A percentile compares a stretch with the other conserved stretches of the same genome.
Evolutionary conservation across 2,329 filamentous ascomycete genomes (phyloP).

Genomic region (Hymenoscyphus occultus): DNA sequence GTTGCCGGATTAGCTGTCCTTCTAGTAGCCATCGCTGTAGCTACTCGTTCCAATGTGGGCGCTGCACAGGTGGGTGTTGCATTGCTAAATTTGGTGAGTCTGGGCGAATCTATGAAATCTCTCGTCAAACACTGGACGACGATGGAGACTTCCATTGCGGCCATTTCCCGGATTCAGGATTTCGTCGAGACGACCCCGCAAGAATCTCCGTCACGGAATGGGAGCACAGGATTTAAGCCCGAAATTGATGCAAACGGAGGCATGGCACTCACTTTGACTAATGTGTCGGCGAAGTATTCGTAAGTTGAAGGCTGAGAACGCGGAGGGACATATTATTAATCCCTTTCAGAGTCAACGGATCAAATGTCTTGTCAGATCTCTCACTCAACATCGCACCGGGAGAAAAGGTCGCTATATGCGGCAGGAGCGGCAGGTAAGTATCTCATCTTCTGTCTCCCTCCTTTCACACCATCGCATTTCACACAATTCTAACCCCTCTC

Average conservation of each 20-base stretch:
- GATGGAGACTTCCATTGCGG: constrained; percentile 4
- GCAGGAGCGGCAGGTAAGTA: constrained; percentile 2
- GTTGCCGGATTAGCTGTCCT: neutral
- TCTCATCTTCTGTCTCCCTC: neutral
- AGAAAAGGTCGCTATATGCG: constrained; percentile 7
- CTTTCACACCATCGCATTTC: neutral
- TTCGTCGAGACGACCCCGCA: constrained; percentile 1
- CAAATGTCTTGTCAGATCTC: neutral
- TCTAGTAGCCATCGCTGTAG: neutral
- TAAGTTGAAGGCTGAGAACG: neutral
- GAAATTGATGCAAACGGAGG: constrained; percentile 2
- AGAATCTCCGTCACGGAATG: neutral
- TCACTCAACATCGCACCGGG: constrained; percentile 2
- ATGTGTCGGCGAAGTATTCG: constrained; percentile 4
- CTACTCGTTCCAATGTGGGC: neutral
- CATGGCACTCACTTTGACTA: neutral
- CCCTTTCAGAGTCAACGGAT: constrained; percentile 1
- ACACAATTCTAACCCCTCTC: neutral
- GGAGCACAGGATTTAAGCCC: neutral
- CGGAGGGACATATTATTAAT: neutral
- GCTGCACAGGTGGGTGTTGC: neutral
- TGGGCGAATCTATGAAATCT: constrained; percentile 5
- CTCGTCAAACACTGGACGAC: constrained; percentile 4
- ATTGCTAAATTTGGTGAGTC: neutral
- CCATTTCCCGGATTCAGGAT: neutral